phyloP scores from a whole-genome alignment of 2,329 filamentous ascomycete genomes.

The Alternaria arbusti region DNA sequence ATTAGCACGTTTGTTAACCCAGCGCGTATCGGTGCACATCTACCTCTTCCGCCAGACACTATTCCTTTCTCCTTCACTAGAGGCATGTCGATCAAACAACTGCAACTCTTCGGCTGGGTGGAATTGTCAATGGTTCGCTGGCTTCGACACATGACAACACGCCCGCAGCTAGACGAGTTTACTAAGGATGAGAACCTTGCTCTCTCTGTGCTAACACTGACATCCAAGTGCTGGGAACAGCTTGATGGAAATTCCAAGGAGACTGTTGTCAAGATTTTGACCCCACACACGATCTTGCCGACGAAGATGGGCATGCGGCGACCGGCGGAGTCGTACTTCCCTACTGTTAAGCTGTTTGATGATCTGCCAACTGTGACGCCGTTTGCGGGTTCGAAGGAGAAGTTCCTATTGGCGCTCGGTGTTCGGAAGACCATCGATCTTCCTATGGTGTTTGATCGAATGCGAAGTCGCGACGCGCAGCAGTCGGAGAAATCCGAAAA shows the following conservation, averaged over 20 bases:
- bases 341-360: constrained; percentile 91
- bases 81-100: constrained; percentile 67
- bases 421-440: constrained; percentile 96
- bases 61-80: constrained; percentile 86
- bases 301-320: constrained; percentile 89
- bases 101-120: constrained; percentile 85
- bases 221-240: constrained; percentile 92
- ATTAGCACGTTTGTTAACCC: constrained; percentile 78
- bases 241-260: constrained; percentile 70
- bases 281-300: constrained; percentile 77
- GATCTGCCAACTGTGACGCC: constrained; percentile 85
- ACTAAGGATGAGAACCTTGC: constrained; percentile 77
- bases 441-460: constrained; percentile 87
- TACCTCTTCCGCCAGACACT: constrained; percentile 81
- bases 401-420: constrained; percentile 80
- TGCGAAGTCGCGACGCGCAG: constrained; percentile 69
- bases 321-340: constrained; percentile 87
- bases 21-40: constrained; percentile 78
- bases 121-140: constrained; percentile 85
- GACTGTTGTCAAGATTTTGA: constrained; percentile 69
- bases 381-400: constrained; percentile 80
- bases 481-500: constrained; percentile 49
- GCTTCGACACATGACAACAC: constrained; percentile 74
- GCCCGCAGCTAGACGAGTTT: constrained; percentile 66
- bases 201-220: constrained; percentile 73